phyloP scores from a whole-genome alignment of 139 green algal species.

The Trebouxia sp. region DNA sequence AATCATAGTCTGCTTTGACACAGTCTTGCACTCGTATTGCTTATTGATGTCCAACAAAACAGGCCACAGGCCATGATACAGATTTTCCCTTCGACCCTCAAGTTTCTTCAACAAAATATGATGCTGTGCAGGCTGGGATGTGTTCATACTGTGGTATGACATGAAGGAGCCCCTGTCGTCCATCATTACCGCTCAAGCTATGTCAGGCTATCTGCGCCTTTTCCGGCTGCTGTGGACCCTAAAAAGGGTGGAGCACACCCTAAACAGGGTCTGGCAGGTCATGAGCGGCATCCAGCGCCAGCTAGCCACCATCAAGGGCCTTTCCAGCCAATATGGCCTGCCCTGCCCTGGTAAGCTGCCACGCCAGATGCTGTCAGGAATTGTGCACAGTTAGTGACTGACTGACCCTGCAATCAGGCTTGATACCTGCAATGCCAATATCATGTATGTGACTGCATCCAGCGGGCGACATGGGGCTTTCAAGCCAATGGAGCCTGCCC shows the following conservation, averaged over 20 bases:
- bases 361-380: background rate
- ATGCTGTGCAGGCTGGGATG: slow-evolving; percentile 81
- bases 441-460: no score
- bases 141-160: slow-evolving; percentile 88
- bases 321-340: background rate
- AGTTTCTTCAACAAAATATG: no score
- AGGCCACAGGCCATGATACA: no score
- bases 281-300: slow-evolving; percentile 67
- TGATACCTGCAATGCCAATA: no score
- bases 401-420: no score
- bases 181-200: slow-evolving; percentile 49
- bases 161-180: slow-evolving; percentile 56
- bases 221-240: slow-evolving; percentile 90
- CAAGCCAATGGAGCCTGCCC: background rate
- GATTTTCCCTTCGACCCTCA: no score
- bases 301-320: slow-evolving; percentile 3
- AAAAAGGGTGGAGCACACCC: slow-evolving; percentile 79
- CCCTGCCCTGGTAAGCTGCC: background rate
- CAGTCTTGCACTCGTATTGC: no score
- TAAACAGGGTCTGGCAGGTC: slow-evolving; percentile 70
- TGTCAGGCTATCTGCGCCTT: slow-evolving; percentile 71
- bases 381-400: background rate
- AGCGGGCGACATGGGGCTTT: background rate
- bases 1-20: no score
- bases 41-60: no score